Percentiles rank a stretch among this genome's conserved stretches.
phyloP scores from a whole-genome alignment of 352 stramenopile genomes.

The Globisporangium canariense region DNA sequence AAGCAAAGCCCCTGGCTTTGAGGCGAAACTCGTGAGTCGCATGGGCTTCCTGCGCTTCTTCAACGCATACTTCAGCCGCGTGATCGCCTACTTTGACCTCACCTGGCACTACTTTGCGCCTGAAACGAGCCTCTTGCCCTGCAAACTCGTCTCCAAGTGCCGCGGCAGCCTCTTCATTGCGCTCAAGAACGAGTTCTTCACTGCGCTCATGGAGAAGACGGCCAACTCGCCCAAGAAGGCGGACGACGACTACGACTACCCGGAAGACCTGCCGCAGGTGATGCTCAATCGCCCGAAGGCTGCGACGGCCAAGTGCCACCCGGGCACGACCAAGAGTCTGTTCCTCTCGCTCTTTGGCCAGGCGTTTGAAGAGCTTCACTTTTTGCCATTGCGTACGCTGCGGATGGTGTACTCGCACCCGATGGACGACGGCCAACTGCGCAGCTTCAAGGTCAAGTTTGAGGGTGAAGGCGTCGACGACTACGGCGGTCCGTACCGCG shows the following conservation, averaged over 20 bases:
- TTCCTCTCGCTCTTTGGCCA: conserved; percentile 83
- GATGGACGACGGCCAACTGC: conserved; percentile 90
- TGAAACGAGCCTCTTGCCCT: conserved; percentile 28
- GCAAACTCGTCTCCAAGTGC: conserved; percentile 52
- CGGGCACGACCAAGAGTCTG: conserved; percentile 59
- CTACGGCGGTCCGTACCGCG: conserved; percentile 92
- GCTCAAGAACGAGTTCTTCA: conserved; percentile 83
- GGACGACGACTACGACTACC: conserved; percentile 92
- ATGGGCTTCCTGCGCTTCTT: conserved; percentile 68
- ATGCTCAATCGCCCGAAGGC: conserved; percentile 85
- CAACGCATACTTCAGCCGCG: conserved; percentile 67
- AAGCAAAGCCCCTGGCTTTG: background rate
- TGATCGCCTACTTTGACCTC: conserved; percentile 74
- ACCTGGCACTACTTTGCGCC: conserved; percentile 72
- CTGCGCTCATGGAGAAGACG: conserved; percentile 66
- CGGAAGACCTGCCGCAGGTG: conserved; percentile 82
- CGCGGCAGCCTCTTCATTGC: conserved; percentile 65
- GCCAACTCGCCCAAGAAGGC: conserved; percentile 69
- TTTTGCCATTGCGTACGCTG: conserved; percentile 60
- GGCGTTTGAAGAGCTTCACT: conserved; percentile 84
- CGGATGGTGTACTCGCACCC: conserved; percentile 91
- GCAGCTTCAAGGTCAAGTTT: conserved; percentile 94
- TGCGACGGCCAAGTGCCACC: conserved; percentile 69
- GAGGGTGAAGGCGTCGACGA: conserved; percentile 93
- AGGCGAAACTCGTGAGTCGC: conserved; percentile 38